Evolutionary conservation across 2,329 filamentous ascomycete species (phyloP).

Genomic region (Scytalidium lignicola): DNA sequence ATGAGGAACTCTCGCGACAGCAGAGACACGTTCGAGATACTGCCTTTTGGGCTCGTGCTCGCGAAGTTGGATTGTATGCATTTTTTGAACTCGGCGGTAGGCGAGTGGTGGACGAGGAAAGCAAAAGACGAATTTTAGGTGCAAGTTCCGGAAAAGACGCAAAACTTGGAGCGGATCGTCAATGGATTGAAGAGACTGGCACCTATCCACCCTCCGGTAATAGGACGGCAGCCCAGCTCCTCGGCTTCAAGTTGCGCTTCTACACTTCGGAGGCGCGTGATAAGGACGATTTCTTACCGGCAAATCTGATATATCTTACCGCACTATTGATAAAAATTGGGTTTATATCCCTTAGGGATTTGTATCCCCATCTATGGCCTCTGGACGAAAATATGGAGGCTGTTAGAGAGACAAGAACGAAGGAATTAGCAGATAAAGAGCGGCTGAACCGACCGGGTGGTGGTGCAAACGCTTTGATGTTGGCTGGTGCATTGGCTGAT

Average conservation of each 20-base stretch:
- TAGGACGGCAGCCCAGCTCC: conserved; percentile 83
- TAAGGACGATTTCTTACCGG: conserved; percentile 71
- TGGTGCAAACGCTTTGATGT: conserved; percentile 75
- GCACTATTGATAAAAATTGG: conserved; percentile 94
- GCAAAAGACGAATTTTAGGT: conserved; percentile 38
- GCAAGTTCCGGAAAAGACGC: conserved; percentile 32
- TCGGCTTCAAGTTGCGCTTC: conserved; percentile 95
- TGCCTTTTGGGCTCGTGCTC: conserved; percentile 77
- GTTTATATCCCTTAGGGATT: conserved; percentile 85
- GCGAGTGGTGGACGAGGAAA: conserved; percentile 55
- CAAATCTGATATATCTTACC: conserved; percentile 87
- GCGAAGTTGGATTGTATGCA: conserved; percentile 69
- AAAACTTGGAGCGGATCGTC: conserved; percentile 49
- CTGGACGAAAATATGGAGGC: conserved; percentile 76
- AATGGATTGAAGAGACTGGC: conserved; percentile 77
- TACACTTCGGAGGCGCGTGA: conserved; percentile 79
- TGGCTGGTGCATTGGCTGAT: conserved; percentile 81
- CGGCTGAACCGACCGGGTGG: conserved; percentile 64
- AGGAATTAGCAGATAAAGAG: conserved; percentile 76
- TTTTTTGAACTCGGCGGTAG: conserved; percentile 86
- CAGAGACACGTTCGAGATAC: conserved; percentile 62
- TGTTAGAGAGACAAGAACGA: conserved; percentile 63
- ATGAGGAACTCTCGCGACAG: conserved; percentile 53
- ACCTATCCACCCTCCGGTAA: conserved; percentile 84
- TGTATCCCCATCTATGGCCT: conserved; percentile 90